These are phyloP conservation scores for Rhizophagus clarus DNA, from an alignment of 192 early-diverging fungal species.

Conservation along the genomic window DNA sequence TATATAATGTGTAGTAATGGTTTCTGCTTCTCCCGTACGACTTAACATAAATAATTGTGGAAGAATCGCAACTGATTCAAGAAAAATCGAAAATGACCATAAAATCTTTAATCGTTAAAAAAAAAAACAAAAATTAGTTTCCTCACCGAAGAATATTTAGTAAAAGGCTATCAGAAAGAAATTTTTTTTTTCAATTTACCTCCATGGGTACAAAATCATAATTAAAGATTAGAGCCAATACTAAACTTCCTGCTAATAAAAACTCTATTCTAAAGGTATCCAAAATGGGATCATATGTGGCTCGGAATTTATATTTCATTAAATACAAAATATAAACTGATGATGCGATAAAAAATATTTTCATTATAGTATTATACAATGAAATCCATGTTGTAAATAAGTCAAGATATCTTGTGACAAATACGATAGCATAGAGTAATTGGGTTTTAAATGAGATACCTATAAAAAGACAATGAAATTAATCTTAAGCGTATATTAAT, in stretches of 20 bases:
- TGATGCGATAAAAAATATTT: conserved; percentile 89
- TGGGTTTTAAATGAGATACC: conserved; percentile 99
- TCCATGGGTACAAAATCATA: conserved; percentile 70
- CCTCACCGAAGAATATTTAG: not conserved
- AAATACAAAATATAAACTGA: conserved; percentile 88
- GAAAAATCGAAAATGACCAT: conserved; percentile 97
- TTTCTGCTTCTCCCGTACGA: conserved; percentile 97
- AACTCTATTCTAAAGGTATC: conserved; percentile 94
- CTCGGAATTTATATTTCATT: conserved; percentile 84
- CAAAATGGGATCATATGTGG: conserved; percentile 89
- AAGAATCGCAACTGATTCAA: conserved; percentile 96
- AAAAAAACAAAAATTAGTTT: not conserved
- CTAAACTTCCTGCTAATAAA: conserved; percentile 67
- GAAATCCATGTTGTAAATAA: conserved; percentile 74
- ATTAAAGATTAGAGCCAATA: conserved; percentile 77
- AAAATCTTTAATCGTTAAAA: conserved; percentile 64
- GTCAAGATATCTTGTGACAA: conserved; percentile 94
- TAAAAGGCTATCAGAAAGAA: not conserved
- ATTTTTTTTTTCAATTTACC: conserved; percentile 58
- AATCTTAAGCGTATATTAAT: not conserved
- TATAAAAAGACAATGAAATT: conserved; percentile 32
- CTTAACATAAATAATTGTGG: conserved; percentile 97
- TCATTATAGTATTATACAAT: conserved; percentile 94
- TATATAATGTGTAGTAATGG: conserved; percentile 99
- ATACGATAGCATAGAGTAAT: conserved; percentile 87